These are phyloP conservation scores for Pleurotus sapidus DNA, from an alignment of 768 basidiomycete genomes.

Conservation along the genomic window DNA sequence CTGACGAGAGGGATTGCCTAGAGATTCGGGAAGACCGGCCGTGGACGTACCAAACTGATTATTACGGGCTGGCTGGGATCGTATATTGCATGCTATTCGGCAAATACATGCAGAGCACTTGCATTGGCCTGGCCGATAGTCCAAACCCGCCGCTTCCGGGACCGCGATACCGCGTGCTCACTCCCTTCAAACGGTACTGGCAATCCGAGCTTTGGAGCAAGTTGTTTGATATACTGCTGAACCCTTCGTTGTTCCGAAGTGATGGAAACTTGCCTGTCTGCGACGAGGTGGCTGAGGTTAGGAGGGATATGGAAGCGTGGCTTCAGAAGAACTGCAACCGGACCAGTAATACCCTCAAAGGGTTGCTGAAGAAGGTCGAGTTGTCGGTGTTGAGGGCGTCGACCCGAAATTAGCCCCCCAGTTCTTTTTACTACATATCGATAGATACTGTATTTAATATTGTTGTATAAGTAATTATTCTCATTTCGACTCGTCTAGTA, in stretches of 20 bases:
- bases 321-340: slow-evolving; percentile 84
- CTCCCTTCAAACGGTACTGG: slow-evolving; percentile 94
- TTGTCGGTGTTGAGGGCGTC: slow-evolving; percentile 40
- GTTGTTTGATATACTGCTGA: slow-evolving; percentile 84
- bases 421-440: slow-evolving; percentile 2
- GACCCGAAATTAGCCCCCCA: slow-evolving; percentile 9
- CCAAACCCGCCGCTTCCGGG: slow-evolving; percentile 18
- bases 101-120: slow-evolving; percentile 84
- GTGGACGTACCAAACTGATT: slow-evolving; percentile 97
- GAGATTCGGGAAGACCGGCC: slow-evolving; percentile 81
- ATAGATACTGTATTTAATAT: not conserved
- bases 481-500: not conserved
- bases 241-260: slow-evolving; percentile 60
- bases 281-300: slow-evolving; percentile 58
- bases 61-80: slow-evolving; percentile 93
- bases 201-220: slow-evolving; percentile 83
- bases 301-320: slow-evolving; percentile 87
- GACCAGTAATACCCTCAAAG: slow-evolving; percentile 76
- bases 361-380: slow-evolving; percentile 80
- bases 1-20: slow-evolving; percentile 88
- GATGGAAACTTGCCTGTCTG: slow-evolving; percentile 69
- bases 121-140: slow-evolving; percentile 36
- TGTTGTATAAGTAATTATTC: not conserved
- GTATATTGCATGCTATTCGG: slow-evolving; percentile 96
- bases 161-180: slow-evolving; percentile 60